phyloP scores from a whole-genome alignment of 2,329 filamentous ascomycete species.

The Ceratocystiopsis sp. region DNA sequence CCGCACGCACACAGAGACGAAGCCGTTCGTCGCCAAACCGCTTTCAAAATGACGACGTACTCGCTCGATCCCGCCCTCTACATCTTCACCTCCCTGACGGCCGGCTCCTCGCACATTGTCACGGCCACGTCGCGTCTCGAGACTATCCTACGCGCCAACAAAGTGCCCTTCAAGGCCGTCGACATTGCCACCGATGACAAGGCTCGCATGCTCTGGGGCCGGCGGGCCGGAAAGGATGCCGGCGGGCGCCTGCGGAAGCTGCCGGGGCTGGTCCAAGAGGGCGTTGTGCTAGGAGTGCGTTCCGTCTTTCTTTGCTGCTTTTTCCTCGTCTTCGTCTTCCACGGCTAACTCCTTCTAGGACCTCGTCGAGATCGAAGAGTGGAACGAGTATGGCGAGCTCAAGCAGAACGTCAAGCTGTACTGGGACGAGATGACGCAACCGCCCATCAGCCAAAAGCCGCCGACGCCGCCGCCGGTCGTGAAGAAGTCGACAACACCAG shows the following conservation, averaged over 20 bases:
- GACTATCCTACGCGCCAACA: conserved; percentile 89
- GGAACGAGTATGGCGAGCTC: conserved; percentile 97
- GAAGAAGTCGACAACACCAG: neutral
- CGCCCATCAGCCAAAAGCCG: conserved; percentile 34
- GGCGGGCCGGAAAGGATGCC: conserved; percentile 58
- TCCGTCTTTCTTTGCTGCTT: neutral
- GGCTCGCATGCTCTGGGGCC: conserved; percentile 75
- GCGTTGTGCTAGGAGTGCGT: conserved; percentile 69
- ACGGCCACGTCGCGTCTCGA: conserved; percentile 91
- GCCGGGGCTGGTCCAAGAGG: conserved; percentile 76
- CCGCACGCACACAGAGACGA: too few species aligned
- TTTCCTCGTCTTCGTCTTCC: too few species aligned
- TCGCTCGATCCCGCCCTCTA: conserved; percentile 59
- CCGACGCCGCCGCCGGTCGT: conserved; percentile 17
- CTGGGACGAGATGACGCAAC: conserved; percentile 44
- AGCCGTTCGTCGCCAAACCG: neutral
- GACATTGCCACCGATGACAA: conserved; percentile 83
- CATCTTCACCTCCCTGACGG: conserved; percentile 90
- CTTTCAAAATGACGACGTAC: conserved; percentile 19
- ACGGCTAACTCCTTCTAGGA: conserved; percentile 37
- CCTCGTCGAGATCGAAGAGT: conserved; percentile 86
- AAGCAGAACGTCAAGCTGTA: conserved; percentile 64
- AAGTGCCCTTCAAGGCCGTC: conserved; percentile 80
- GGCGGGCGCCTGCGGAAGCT: conserved; percentile 53
- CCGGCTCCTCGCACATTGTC: conserved; percentile 88